These are phyloP conservation scores for Talaromyces wortmannii DNA, from an alignment of 495 filamentous ascomycete genomes.

Conservation along the genomic window DNA sequence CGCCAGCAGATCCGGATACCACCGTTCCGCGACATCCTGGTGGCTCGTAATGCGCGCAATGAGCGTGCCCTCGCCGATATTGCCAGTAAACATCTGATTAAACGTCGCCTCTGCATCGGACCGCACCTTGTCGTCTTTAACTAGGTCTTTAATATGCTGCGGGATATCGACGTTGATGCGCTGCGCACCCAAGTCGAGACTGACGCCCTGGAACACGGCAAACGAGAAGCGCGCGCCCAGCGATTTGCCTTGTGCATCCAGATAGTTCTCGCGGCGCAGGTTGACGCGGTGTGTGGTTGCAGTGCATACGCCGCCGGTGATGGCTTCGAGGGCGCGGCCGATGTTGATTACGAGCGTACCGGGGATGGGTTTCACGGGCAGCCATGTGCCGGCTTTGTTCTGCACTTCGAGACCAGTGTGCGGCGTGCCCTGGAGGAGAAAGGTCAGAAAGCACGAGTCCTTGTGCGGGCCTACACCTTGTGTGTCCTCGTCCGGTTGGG, in stretches of 20 bases:
- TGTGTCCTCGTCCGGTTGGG: constrained; percentile 9
- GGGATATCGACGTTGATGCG: constrained; percentile 65
- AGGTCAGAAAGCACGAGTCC: constrained; percentile 81
- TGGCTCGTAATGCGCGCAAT: constrained; percentile 83
- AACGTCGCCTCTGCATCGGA: constrained; percentile 40
- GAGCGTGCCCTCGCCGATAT: constrained; percentile 75
- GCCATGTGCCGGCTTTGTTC: constrained; percentile 76
- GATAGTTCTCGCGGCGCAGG: constrained; percentile 23
- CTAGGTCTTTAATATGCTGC: constrained; percentile 45
- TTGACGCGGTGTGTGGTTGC: constrained; percentile 79
- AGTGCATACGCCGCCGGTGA: constrained; percentile 83
- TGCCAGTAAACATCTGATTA: constrained; percentile 36
- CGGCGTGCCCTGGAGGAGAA: constrained; percentile 76
- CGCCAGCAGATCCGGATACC: constrained; percentile 64
- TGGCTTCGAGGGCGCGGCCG: constrained; percentile 84
- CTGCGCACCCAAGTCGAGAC: constrained; percentile 74
- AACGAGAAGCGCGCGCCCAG: constrained; percentile 72
- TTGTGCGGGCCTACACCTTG: constrained; percentile 90
- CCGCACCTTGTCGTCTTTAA: constrained; percentile 30
- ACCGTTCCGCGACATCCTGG: constrained; percentile 77
- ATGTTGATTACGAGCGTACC: constrained; percentile 78
- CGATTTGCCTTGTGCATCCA: constrained; percentile 12
- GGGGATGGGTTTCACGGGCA: constrained; percentile 47
- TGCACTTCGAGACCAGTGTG: constrained; percentile 86
- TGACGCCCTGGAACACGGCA: constrained; percentile 91